Percentiles rank a stretch among this genome's conserved stretches.
Conservation (phyloP, 148 eudicot genomes). For the Camellia sinensis region DNA sequence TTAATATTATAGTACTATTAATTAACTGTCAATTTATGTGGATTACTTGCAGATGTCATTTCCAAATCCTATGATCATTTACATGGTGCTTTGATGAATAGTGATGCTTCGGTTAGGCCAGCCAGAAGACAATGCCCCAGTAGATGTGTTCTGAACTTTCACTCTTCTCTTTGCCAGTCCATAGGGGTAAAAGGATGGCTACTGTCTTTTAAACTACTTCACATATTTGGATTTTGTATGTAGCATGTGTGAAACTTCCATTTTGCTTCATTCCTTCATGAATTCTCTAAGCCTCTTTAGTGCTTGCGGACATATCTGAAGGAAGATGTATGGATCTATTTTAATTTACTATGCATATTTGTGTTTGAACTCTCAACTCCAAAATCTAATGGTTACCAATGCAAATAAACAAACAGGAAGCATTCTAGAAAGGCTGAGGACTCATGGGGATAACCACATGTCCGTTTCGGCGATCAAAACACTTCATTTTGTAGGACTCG, state of each 20-base stretch:
- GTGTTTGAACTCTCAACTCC: neutral
- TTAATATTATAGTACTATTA: neutral
- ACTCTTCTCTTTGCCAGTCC: neutral
- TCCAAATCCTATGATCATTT: conserved; percentile 45
- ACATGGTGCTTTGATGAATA: neutral
- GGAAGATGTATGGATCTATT: neutral
- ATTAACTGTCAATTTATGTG: neutral
- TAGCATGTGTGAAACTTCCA: neutral
- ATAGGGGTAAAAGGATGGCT: neutral
- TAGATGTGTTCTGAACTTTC: neutral
- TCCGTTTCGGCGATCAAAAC: too few species aligned
- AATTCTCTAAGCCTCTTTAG: neutral
- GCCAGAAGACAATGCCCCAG: neutral
- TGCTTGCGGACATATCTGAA: neutral
- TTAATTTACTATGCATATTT: neutral
- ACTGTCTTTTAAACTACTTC: neutral
- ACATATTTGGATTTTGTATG: neutral
- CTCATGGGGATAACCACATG: too few species aligned
- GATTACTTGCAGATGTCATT: conserved; percentile 59
- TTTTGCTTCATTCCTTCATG: neutral
- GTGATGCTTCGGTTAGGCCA: neutral
- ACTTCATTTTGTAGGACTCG: too few species aligned
- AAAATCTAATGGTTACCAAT: neutral
- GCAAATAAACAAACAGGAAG: neutral
- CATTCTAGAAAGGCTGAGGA: neutral